phyloP scores from a whole-genome alignment of 345 rosid species.

The Corymbia maculata region DNA sequence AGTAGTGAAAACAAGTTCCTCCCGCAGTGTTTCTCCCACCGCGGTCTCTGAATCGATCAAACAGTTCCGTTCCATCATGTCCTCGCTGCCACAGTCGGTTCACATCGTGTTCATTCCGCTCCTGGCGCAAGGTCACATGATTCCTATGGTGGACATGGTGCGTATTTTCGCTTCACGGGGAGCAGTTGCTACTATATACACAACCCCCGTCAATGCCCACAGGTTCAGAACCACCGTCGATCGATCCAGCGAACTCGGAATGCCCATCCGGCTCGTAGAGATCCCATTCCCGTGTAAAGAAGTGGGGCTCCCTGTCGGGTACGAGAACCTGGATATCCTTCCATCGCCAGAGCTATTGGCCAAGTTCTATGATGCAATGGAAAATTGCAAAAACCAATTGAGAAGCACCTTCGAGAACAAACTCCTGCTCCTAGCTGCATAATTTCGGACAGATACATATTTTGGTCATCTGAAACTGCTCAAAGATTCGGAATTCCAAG shows the following conservation, averaged over 20 bases:
- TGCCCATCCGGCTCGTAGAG: constrained; percentile 22
- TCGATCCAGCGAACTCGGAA: constrained; percentile 17
- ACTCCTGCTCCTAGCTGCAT: constrained; percentile 57
- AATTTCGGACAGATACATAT: constrained; percentile 58
- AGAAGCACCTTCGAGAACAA: constrained; percentile 21
- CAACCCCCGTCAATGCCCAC: constrained; percentile 60
- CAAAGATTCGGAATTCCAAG: constrained; percentile 49
- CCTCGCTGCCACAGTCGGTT: constrained; percentile 15
- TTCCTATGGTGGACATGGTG: constrained; percentile 72
- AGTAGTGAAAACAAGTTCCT: neutral
- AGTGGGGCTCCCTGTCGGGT: constrained; percentile 59
- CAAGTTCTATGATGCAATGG: constrained; percentile 43
- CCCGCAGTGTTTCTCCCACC: neutral
- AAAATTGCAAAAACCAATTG: constrained; percentile 44
- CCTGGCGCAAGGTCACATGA: constrained; percentile 80
- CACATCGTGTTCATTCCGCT: constrained; percentile 70
- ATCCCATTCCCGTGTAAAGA: constrained; percentile 50
- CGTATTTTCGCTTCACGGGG: constrained; percentile 45
- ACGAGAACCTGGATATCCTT: constrained; percentile 68
- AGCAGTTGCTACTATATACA: constrained; percentile 41
- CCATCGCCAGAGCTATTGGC: constrained; percentile 37
- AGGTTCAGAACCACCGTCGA: constrained; percentile 30
- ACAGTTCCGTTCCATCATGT: neutral
- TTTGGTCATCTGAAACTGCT: constrained; percentile 54
- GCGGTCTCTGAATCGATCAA: neutral